Evolutionary conservation across 805 yeast genomes (phyloP), one percentile per base, ranked within the genome.

Genomic region (Kuraishia molischiana): DNA sequence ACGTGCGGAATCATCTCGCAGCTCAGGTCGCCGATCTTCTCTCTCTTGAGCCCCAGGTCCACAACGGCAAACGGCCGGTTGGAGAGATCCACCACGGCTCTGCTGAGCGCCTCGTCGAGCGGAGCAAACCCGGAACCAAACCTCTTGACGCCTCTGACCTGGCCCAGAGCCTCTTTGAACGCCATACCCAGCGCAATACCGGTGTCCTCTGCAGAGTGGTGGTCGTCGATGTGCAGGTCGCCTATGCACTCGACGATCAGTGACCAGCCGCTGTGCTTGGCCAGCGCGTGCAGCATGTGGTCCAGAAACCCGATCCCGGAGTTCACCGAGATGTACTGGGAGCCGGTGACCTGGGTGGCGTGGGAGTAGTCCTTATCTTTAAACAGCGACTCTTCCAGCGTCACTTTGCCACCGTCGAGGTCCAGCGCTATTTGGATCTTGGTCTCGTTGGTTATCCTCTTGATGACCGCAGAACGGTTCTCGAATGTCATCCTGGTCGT

Each of bases 1-100:
- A 92, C 89, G 58, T 92, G 98, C n/a, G 97, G 97, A 45, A 92
- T 82, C 98, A 92, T 92, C 63, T 92, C 98, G 52, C 92, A 77
- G 28, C 87, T 76, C 37, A 92, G 69, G 52, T 85, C 95, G 38
- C 98, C 98, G 48, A 92, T 78, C 56, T 81, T 87, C 57, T 92
- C 98, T 46, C 98, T 72, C 59, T 81, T 83, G 52, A 92, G 70
- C 1, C 95, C 96, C 42, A 92, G 67, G 29, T 92, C 95, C 29
- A 87, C 69, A 14, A 85, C 92, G 1, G 96, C 94, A 59, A 62
- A 89, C 2, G 98, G 97, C 48, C 98, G 72, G 58, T 87, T 87
- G 14, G 95, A 85, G 42, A 92, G 66, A 53, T 92, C 98, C 8
- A 92, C 86, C n/a, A 92, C 98, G 0, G 97, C 95, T 38, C 98